A percentile compares a stretch with the other conserved stretches of the same genome.
Evolutionary conservation across 2,329 filamentous ascomycete species (phyloP).

Genomic region (Calonectria naviculata): DNA sequence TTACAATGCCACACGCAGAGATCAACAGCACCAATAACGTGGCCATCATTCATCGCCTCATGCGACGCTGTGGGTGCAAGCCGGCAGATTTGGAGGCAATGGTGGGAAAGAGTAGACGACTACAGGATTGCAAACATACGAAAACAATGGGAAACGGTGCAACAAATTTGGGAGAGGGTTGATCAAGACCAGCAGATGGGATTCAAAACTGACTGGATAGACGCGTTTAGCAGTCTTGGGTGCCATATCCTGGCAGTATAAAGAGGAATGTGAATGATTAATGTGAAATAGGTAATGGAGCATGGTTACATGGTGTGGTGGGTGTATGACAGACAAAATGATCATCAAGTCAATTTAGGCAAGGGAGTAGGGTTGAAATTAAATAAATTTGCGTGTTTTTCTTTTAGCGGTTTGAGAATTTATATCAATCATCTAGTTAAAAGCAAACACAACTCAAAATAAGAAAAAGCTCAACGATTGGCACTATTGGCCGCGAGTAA

Average conservation of each 20-base stretch:
- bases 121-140: constrained; percentile 19
- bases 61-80: neutral
- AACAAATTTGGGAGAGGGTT: constrained; percentile 7
- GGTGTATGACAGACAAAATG: no score
- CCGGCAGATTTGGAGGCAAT: constrained; percentile 10
- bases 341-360: no score
- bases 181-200: neutral
- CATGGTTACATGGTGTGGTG: no score
- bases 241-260: neutral
- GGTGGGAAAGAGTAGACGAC: constrained; percentile 18
- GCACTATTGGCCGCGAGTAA: no score
- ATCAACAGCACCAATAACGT: constrained; percentile 15
- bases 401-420: no score
- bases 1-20: neutral
- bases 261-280: no score
- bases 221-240: neutral
- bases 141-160: constrained; percentile 18
- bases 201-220: neutral
- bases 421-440: no score
- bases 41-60: constrained; percentile 12
- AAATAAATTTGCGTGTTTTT: neutral
- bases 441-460: no score
- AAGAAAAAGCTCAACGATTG: no score
- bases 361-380: neutral
- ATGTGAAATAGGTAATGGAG: no score